Base-by-base conservation (phyloP, 495 filamentous ascomycete species). In the Talaromyces thailandensis region DNA sequence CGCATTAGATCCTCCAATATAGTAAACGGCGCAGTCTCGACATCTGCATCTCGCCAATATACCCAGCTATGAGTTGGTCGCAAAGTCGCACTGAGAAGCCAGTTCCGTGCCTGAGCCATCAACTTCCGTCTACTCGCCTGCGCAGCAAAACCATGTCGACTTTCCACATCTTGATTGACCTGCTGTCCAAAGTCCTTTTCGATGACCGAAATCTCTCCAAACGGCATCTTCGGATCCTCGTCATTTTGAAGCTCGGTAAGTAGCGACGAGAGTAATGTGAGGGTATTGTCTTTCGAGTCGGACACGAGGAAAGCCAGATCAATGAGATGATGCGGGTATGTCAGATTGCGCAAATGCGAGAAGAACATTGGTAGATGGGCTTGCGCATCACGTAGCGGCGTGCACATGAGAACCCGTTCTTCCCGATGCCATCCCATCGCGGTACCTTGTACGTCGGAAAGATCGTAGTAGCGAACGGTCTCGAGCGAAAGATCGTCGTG, bases 121-220 rank as follows among this genome's bases (percentile, higher is more conserved):
- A 93, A 80, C 76, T 99, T 99, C 66, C 95, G 85, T 64, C 95
- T 81, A 64, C 85, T 88, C 9, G 95, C 95, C 74, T 99, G 95
- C 5, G 95, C 95, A 11, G 94, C 94, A 68, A 99, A 99, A 21
- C 95, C 95, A 71, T 99, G 95, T 51, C 95, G 86, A 72, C 91
- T 96, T 77, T 98, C 95, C 26, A 98, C 92, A 73, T 98, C 94
- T 74, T 99, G 95, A 64, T 94, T 91, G 61, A 99, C 94, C 70
- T 93, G 92, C 71, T 99, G 95, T 2, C 95, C 95, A 73, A 99
- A 99, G 72, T 99, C 94, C 75, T 99, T 99, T 77, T 98, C 90
- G 63, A 99, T 92, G 61, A 99, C 92, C 0, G 90, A 95, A 61
- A 99, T 93, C 76, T 99, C 95, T 48, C 95, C 95, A 71, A 89